Evolutionary conservation across 106 monocot genomes (phyloP), one percentile per base, ranked within the genome.

Genomic region (Vanilla planifolia): DNA sequence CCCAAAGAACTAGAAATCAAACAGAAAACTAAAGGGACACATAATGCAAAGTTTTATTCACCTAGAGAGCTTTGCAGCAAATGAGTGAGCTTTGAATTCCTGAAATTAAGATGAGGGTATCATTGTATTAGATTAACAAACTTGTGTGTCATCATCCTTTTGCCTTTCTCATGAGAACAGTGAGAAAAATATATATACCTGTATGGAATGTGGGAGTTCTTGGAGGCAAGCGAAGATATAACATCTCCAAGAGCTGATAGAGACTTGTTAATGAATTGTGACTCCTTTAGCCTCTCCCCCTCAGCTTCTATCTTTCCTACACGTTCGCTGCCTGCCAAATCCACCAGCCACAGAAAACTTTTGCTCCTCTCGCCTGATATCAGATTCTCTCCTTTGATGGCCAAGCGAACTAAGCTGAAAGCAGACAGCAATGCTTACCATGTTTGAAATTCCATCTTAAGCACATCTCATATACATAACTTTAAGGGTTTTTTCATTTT

Each of bases 31-130:
- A n/a, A n/a, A n/a, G n/a, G n/a, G n/a, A n/a, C n/a, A n/a, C n/a
- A n/a, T n/a, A n/a, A n/a, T n/a, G n/a, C n/a, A n/a, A n/a, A n/a
- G n/a, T 32, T 19, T 6, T 7, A 19, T 71, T 62, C 43, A 96
- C 96, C 96, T 60, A 91, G 40, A 62, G 96, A 96, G 67, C 87
- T 96, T 59, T 96, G 96, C 8, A 96, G 80, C 68, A 96, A 64
- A 69, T 91, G 90, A 21, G 96, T 96, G 35, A 96, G 84, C 75
- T 96, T 96, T 15, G 96, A 96, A 19, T 96, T 96, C 80, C 96
- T 85, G 69, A 9, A 37, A 61, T 59, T 33, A 50, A 28, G 16
- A 47, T 65, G 21, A 34, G 26, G 33, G 36, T 19, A 50, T 35
- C 21, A 36, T 20, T 50, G 23, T 22, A 43, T 19, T 30, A 58